phyloP scores from a whole-genome alignment of 164 flowering plant genomes.

The Vitis rupestris region DNA sequence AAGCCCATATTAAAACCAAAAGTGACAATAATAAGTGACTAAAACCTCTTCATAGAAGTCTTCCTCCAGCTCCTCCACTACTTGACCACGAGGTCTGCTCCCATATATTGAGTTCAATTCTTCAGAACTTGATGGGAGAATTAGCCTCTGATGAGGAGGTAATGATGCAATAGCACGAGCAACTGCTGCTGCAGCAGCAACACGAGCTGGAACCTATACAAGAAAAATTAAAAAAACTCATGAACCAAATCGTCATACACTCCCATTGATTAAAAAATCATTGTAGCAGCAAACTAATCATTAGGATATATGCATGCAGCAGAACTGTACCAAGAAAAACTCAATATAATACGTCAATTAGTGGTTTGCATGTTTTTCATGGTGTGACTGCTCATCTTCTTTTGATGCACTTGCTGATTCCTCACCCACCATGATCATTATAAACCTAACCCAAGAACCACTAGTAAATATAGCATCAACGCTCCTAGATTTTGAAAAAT shows the following conservation, averaged over 20 bases:
- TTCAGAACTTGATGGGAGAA: slow-evolving; percentile 73
- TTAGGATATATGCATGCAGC: too few relatives aligned
- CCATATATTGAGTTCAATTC: slow-evolving; percentile 90
- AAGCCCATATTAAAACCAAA: neutral
- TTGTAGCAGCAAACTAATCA: neutral
- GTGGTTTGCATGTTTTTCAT: too few relatives aligned
- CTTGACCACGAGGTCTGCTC: slow-evolving; percentile 47
- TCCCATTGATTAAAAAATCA: neutral
- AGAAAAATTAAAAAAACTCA: neutral
- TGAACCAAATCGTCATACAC: neutral
- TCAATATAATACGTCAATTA: too few relatives aligned
- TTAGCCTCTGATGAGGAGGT: slow-evolving; percentile 79
- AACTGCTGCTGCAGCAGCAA: slow-evolving; percentile 93
- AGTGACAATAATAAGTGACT: neutral
- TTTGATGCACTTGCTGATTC: too few relatives aligned
- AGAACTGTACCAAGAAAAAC: too few relatives aligned
- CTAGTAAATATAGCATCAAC: too few relatives aligned
- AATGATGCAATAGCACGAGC: slow-evolving; percentile 90
- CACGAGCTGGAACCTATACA: slow-evolving; percentile 87
- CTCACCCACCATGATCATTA: too few relatives aligned
- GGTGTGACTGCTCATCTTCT: too few relatives aligned
- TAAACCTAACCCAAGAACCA: too few relatives aligned
- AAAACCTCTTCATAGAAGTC: slow-evolving; percentile 90
- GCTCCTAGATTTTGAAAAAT: too few relatives aligned
- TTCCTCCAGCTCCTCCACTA: slow-evolving; percentile 79